These are phyloP conservation scores for Boletus rufocinnamomeus DNA, from an alignment of 768 basidiomycete species.

Conservation along the genomic window DNA sequence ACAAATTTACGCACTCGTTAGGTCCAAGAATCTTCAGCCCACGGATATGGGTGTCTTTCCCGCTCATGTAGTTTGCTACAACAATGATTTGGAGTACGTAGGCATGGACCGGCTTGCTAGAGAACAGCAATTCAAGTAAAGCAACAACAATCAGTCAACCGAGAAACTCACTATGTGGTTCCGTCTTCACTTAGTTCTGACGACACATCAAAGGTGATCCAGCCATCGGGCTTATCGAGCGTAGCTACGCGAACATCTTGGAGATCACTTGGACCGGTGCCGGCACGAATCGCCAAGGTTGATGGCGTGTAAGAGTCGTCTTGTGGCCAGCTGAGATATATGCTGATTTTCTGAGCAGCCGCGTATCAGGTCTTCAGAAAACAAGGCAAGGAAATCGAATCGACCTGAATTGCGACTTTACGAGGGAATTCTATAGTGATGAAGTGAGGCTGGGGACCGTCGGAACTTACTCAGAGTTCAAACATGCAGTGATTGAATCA, in stretches of 20 bases:
- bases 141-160: background rate
- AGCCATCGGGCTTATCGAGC: conserved; percentile 90
- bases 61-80: conserved; percentile 94
- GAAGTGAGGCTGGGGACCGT: conserved; percentile 96
- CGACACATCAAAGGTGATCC: conserved; percentile 86
- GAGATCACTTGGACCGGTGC: conserved; percentile 87
- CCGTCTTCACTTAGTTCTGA: conserved; percentile 78
- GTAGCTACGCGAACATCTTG: conserved; percentile 88
- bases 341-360: conserved; percentile 72
- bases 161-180: conserved; percentile 67
- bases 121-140: background rate
- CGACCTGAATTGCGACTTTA: conserved; percentile 84
- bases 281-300: conserved; percentile 86
- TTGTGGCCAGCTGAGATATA: conserved; percentile 74
- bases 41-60: conserved; percentile 97
- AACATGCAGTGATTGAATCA: background rate
- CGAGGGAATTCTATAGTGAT: conserved; percentile 93
- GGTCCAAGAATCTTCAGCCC: conserved; percentile 88
- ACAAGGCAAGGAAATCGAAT: background rate
- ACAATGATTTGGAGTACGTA: conserved; percentile 91
- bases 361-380: conserved; percentile 1
- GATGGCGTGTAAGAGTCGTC: conserved; percentile 99
- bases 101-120: conserved; percentile 82
- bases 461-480: conserved; percentile 53
- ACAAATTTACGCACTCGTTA: conserved; percentile 55